phyloP scores from a whole-genome alignment of 2,329 filamentous ascomycete genomes.

The Beauveria varroae region DNA sequence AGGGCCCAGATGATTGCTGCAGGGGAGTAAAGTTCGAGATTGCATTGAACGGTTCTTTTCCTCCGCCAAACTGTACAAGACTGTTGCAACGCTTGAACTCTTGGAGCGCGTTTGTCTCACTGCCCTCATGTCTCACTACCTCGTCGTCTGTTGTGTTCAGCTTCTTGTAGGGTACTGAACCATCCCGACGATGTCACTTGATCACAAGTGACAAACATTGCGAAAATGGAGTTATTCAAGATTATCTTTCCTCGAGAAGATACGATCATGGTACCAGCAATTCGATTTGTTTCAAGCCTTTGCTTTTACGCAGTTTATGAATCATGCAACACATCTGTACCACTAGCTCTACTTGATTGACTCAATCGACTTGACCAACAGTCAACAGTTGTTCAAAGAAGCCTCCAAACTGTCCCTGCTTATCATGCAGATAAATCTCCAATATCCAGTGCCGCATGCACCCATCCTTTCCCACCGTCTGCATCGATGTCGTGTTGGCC shows the following conservation, averaged over 20 bases:
- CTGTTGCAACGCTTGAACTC: background rate
- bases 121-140: too few relatives aligned
- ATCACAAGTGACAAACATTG: background rate
- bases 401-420: slow-evolving; percentile 27
- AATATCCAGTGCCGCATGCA: slow-evolving; percentile 41
- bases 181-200: background rate
- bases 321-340: background rate
- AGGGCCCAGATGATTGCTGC: slow-evolving; percentile 10
- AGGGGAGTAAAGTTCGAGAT: background rate
- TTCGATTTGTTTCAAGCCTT: background rate
- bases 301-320: background rate
- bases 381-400: slow-evolving; percentile 36
- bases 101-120: too few relatives aligned
- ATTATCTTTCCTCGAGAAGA: background rate
- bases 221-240: background rate
- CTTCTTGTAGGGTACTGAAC: background rate
- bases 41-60: background rate
- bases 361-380: background rate
- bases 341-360: background rate
- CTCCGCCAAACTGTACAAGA: background rate
- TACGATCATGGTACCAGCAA: background rate
- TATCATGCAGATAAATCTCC: slow-evolving; percentile 39
- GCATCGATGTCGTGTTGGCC: slow-evolving; percentile 36
- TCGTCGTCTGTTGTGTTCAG: background rate
- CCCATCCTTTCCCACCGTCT: slow-evolving; percentile 30